Percentiles rank a stretch among this genome's conserved stretches.
These are phyloP conservation scores for Candolleomyces aberdarensis DNA, from an alignment of 768 basidiomycete genomes.

Conservation along the genomic window DNA sequence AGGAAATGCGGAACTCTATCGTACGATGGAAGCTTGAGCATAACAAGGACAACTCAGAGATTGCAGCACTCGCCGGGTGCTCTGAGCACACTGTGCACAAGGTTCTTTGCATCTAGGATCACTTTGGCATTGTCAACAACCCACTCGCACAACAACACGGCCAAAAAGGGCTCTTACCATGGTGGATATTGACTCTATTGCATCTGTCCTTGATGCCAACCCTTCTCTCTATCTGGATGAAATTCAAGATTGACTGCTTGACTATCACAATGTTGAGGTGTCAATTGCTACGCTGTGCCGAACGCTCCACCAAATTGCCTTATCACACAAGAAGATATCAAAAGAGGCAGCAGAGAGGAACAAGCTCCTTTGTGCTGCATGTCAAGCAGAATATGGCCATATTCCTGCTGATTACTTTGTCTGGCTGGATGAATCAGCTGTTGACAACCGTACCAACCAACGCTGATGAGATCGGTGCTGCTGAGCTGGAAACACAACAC, in stretches of 20 bases:
- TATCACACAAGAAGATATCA: not conserved
- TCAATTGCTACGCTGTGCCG: not conserved
- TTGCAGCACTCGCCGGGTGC: not conserved
- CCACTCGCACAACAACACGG: not conserved
- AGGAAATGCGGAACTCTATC: not conserved
- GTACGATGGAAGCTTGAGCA: not conserved
- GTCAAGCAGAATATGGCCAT: conserved; percentile 2
- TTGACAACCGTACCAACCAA: conserved; percentile 1
- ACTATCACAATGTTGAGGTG: not conserved
- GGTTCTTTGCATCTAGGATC: not conserved
- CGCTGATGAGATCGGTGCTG: too few relatives aligned
- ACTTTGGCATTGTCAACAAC: not conserved
- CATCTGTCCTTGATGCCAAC: not conserved
- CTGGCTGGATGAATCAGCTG: conserved; percentile 5
- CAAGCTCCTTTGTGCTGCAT: not conserved
- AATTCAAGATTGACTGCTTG: not conserved
- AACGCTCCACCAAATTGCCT: not conserved
- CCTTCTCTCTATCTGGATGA: conserved; percentile 3
- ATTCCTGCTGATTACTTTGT: not conserved
- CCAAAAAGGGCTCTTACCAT: not conserved
- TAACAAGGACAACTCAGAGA: not conserved
- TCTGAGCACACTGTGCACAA: not conserved
- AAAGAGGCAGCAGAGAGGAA: conserved; percentile 1
- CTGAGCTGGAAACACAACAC: too few relatives aligned
- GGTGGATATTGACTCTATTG: conserved; percentile 1